Evolutionary conservation across 176 grass and related monocot species (phyloP), one percentile per base, ranked within the genome.

Genomic region (Puya raimondii): DNA sequence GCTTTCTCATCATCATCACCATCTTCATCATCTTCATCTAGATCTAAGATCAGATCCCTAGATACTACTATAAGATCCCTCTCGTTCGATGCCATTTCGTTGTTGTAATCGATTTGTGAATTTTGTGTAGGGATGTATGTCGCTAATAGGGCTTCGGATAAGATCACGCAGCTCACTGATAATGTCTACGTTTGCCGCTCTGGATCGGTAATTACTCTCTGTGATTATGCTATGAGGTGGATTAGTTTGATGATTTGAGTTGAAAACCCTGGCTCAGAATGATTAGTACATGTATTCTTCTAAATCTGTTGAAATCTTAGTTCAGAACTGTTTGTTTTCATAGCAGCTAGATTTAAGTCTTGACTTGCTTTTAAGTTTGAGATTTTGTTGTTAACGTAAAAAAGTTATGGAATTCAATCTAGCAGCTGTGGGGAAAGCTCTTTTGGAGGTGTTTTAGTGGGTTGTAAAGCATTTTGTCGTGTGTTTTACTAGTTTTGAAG

Each of bases 171-270:
- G 72, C 69, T 96, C 50, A 96, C 91, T 12, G 91, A 96, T 49
- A 96, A 91, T 78, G 91, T 96, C n/a, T 91, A 84, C 59, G 72
- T 96, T 17, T 96, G 91, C 54, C 82, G 88, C 54, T 96, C 85
- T 80, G 91, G 91, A 88, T 96, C 91, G 71, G 91, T 96, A 91
- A 96, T 80, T 77, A 26, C 7, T 49, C 33, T 42, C 33, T 42
- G 33, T 42, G 33, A 42, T 42, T 42, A 42, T 5, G 33, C 7
- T 42, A 42, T 42, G 6, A 6, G 33, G 33, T 49, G 1, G 58
- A 14, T 25, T 42, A 12, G 49, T 79, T 48, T 69, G 5, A 59
- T 66, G 4, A 42, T 5, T 7, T 42, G 33, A 42, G 33, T 42
- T 42, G 33, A 42, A 42, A 42, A 42, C 4, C 33, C 33, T 1